A percentile compares a stretch with the other conserved stretches of the same genome.
Conservation (phyloP, 768 basidiomycete species). For the Leccinum truebloodii region DNA sequence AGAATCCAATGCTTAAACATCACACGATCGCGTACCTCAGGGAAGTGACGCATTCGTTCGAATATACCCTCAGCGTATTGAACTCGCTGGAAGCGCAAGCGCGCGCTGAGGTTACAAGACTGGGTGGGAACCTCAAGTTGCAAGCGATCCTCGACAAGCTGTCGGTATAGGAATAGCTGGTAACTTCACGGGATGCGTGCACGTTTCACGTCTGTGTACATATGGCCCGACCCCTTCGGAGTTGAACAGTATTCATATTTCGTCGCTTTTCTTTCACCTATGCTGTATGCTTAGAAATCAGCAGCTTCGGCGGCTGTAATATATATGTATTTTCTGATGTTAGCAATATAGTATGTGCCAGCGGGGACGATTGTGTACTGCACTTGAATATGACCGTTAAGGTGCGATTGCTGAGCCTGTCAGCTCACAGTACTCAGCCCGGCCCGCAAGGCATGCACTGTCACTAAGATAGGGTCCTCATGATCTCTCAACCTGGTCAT, state of each 20-base stretch:
- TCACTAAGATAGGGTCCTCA: not conserved
- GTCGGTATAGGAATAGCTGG: conserved; percentile 21
- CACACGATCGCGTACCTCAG: conserved; percentile 81
- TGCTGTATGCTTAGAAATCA: not conserved
- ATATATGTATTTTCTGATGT: not conserved
- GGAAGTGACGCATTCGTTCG: conserved; percentile 78
- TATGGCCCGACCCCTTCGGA: not conserved
- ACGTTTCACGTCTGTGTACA: not conserved
- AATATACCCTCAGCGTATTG: conserved; percentile 78
- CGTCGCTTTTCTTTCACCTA: not conserved
- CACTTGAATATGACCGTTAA: not conserved
- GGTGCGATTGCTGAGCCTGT: not conserved
- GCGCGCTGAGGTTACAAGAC: conserved; percentile 59
- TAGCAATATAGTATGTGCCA: not conserved
- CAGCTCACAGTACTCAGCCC: not conserved
- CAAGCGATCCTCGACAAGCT: conserved; percentile 58
- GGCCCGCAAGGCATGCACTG: not conserved
- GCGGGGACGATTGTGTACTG: not conserved
- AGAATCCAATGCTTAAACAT: conserved; percentile 75
- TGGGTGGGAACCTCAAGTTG: conserved; percentile 77
- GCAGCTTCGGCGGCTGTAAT: not conserved
- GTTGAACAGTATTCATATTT: not conserved
- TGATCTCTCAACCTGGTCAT: not conserved
- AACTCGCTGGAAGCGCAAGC: conserved; percentile 66
- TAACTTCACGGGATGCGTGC: not conserved